phyloP scores from a whole-genome alignment of 352 stramenopile genomes.

The Elongisporangium prolatum region DNA sequence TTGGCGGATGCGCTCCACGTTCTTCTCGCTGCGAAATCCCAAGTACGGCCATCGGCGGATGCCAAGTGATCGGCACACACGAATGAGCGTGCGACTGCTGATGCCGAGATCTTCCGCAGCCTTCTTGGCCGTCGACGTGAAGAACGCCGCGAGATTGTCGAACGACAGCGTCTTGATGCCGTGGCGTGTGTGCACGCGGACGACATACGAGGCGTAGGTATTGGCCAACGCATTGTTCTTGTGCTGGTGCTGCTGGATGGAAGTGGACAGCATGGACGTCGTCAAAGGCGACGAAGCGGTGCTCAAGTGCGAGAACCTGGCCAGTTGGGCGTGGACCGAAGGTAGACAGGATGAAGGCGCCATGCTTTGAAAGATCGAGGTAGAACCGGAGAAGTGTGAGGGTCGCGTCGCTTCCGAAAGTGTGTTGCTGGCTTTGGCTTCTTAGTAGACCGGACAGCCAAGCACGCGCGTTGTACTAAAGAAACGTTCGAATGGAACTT shows the following conservation, averaged over 20 bases:
- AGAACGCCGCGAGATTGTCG: constrained; percentile 57
- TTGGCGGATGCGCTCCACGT: constrained; percentile 70
- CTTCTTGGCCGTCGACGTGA: constrained; percentile 74
- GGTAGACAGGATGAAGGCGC: neutral
- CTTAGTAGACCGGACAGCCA: neutral
- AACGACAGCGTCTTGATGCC: constrained; percentile 80
- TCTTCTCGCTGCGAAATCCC: constrained; percentile 76
- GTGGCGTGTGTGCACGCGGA: constrained; percentile 57
- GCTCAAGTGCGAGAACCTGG: neutral
- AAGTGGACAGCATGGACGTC: neutral
- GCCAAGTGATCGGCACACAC: constrained; percentile 65
- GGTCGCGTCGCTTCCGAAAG: neutral
- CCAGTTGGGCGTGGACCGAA: neutral
- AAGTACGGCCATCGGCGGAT: constrained; percentile 79
- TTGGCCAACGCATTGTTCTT: constrained; percentile 25
- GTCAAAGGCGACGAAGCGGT: no score
- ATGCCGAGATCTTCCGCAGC: constrained; percentile 70
- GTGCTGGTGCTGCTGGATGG: neutral
- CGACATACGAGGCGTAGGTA: constrained; percentile 51
- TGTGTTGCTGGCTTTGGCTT: neutral
- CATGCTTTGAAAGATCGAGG: neutral
- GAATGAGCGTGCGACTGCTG: constrained; percentile 73
- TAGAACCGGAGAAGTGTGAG: neutral
- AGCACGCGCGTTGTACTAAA: neutral
- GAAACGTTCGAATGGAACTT: neutral